Percentiles rank a stretch among this genome's conserved stretches.
phyloP scores from a whole-genome alignment of 140 eudicot genomes.

The Anethum foeniculum region DNA sequence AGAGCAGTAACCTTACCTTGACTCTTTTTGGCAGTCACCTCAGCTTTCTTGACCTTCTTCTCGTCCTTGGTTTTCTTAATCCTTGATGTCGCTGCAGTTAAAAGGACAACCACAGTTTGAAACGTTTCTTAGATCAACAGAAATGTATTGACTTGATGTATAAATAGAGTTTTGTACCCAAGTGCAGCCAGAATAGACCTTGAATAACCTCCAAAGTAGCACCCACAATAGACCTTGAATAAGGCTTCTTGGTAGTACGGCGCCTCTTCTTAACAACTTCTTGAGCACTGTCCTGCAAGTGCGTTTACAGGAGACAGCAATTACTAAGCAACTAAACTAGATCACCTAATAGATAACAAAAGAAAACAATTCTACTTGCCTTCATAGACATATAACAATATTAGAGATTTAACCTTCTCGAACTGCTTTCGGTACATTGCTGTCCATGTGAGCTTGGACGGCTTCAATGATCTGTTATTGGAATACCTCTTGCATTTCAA shows the following conservation, averaged over 20 bases:
- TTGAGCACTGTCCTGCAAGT: constrained; percentile 42
- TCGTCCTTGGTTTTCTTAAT: constrained; percentile 63
- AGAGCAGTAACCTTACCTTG: constrained; percentile 29
- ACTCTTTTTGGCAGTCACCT: constrained; percentile 39
- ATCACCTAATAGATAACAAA: background rate
- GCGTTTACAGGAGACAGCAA: background rate
- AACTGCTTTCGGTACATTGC: constrained; percentile 81
- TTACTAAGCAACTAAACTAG: background rate
- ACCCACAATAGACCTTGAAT: constrained; percentile 59
- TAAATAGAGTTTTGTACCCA: constrained; percentile 20
- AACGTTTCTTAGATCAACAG: too few species aligned
- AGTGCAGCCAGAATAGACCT: constrained; percentile 67
- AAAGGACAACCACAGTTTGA: background rate
- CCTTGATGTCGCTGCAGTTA: constrained; percentile 45
- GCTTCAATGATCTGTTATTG: constrained; percentile 80
- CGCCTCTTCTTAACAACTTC: constrained; percentile 58
- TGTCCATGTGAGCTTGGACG: constrained; percentile 85
- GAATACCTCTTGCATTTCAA: constrained; percentile 92
- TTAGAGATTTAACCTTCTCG: constrained; percentile 46
- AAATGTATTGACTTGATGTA: background rate
- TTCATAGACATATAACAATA: background rate
- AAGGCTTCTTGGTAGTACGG: constrained; percentile 58
- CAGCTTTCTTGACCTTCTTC: constrained; percentile 63
- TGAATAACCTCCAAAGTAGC: constrained; percentile 59
- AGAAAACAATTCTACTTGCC: background rate